Base-by-base conservation (phyloP, 345 rosid genomes). In the Triadica sebifera region DNA sequence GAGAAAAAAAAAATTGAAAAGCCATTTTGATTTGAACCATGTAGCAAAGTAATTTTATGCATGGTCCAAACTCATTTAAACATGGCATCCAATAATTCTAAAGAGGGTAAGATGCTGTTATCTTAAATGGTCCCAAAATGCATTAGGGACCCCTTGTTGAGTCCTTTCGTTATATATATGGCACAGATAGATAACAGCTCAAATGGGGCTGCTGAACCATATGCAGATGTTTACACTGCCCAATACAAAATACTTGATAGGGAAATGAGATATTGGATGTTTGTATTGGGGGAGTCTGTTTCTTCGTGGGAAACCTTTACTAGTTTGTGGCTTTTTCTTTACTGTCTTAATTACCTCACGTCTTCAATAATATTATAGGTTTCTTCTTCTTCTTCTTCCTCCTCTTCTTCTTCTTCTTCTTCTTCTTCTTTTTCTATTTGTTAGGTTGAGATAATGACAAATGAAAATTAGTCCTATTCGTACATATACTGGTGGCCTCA, bases 261-360 rank as follows among this genome's bases (percentile, higher is more conserved):
- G 15, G 76, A 73, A 65, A 74, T 51, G 64, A 47, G 72, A 75
- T 47, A 38, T 37, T 39, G 66, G 37, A 16, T 69, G 74, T 72
- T 69, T 70, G 75, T 37, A 60, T 39, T 61, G 16, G 58, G 68
- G 82, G 85, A 67, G 80, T 75, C 85, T 77, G 86, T 75, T 77
- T 79, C 85, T 75, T 66, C 69, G 8, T 4, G 73, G 86, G 88
- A 85, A 73, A 85, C 86, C 79, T 24, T 58, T 47, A 13, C 7
- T 51, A 3, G 13, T 51, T 59, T 49, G 4, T 29, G 34, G 34
- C 2, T 29, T 29, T 29, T 29, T 29, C 34, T 29, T 29, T 29
- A 29, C 1, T 2, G 1, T 29, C 34, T 29, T n/a, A n/a, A n/a
- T n/a, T 29, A 29, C 34, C 34, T 29, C 34, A 29, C 34, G 59